Evolutionary conservation across 139 green algal genomes (phyloP).

Genomic region (Picochlorum sp.): DNA sequence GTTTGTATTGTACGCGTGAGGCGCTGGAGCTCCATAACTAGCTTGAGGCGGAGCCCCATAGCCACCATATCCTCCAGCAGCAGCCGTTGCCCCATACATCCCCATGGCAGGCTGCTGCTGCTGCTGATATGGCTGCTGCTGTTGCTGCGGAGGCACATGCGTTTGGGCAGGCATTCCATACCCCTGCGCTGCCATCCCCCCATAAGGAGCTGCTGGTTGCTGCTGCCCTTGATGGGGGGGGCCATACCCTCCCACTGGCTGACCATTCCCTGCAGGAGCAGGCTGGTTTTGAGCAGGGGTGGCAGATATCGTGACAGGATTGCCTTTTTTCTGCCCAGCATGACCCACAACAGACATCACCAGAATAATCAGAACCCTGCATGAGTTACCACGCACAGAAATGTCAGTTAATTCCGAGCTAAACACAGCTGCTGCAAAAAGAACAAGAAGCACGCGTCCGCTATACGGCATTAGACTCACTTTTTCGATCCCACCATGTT

Average conservation of each 20-base stretch:
- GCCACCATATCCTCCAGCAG: background rate
- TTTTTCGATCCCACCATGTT: slow-evolving; percentile 16
- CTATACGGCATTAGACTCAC: background rate
- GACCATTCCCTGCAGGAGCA: too few species aligned
- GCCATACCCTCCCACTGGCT: background rate
- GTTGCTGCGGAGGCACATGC: background rate
- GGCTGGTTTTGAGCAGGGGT: background rate
- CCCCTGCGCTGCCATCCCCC: background rate
- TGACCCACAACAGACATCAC: slow-evolving; percentile 1
- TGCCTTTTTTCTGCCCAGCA: slow-evolving; percentile 4
- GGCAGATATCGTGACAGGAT: background rate
- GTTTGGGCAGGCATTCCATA: background rate
- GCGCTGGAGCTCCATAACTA: background rate
- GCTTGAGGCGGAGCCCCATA: too few species aligned
- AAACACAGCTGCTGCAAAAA: too few species aligned
- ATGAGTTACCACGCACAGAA: too few species aligned
- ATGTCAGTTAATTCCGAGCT: too few species aligned
- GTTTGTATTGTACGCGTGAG: slow-evolving; percentile 13
- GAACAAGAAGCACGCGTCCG: too few species aligned
- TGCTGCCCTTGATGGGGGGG: background rate
- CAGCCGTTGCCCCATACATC: background rate
- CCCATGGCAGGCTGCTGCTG: background rate
- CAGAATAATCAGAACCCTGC: slow-evolving; percentile 28
- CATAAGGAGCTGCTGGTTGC: background rate
- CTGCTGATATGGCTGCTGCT: background rate